Evolutionary conservation across 2,329 filamentous ascomycete species (phyloP).

Genomic region (Trichoderma atrobrunneum): DNA sequence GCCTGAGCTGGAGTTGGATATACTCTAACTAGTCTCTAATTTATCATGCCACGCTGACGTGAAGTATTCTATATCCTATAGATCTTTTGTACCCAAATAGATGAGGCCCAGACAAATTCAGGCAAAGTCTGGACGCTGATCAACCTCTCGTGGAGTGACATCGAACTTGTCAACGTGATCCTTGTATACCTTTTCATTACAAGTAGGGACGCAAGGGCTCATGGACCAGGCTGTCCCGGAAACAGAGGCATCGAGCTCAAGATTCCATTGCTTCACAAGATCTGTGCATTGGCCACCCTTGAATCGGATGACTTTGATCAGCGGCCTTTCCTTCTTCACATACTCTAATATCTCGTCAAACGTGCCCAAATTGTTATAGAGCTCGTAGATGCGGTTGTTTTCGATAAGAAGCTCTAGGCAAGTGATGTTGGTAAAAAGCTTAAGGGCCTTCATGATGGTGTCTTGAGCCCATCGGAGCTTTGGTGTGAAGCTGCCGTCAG

Average conservation of each 20-base stretch:
- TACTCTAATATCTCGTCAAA: neutral
- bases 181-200: neutral
- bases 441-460: conserved; percentile 8
- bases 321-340: neutral
- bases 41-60: neutral
- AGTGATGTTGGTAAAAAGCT: neutral
- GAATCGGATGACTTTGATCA: conserved; percentile 4
- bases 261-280: neutral
- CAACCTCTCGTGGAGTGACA: neutral
- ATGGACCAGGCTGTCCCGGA: neutral
- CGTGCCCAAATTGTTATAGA: neutral
- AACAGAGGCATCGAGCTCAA: conserved; percentile 8
- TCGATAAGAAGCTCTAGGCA: conserved; percentile 1
- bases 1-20: neutral
- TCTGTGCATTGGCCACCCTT: neutral
- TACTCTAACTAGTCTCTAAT: neutral
- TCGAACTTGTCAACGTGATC: neutral
- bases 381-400: neutral
- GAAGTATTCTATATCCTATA: neutral
- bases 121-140: neutral
- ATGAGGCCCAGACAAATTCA: too few relatives aligned
- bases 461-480: conserved; percentile 11
- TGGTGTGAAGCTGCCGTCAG: neutral
- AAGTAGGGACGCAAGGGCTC: conserved; percentile 10
- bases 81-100: neutral